These are phyloP conservation scores for Lotmaria passim DNA, from an alignment of 208 protist species.

Conservation along the genomic window DNA sequence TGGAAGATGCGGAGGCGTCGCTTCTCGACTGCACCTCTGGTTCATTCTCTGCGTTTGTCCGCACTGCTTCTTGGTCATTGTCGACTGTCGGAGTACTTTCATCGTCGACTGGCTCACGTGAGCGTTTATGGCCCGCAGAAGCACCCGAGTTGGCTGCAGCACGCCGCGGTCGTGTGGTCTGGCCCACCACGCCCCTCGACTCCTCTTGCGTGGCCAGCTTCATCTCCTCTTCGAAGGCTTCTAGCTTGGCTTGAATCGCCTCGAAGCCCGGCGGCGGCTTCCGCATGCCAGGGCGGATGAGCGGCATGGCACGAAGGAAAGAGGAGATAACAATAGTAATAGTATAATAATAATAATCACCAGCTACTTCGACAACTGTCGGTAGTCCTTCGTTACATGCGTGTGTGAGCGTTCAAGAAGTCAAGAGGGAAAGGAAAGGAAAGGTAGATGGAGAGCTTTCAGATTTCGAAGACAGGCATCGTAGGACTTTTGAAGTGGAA, in stretches of 20 bases:
- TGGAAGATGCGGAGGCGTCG: slow-evolving; percentile 2
- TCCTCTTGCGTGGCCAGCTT: slow-evolving; percentile 68
- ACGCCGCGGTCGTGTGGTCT: slow-evolving; percentile 33
- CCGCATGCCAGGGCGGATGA: slow-evolving; percentile 79
- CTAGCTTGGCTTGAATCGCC: slow-evolving; percentile 56
- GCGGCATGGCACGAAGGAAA: slow-evolving; percentile 71
- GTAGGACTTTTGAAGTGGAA: too few relatives aligned
- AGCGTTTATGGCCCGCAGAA: slow-evolving; percentile 10
- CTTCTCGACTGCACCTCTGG: not conserved
- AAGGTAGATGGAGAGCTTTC: not conserved
- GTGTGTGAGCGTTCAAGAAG: too few relatives aligned
- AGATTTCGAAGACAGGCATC: too few relatives aligned
- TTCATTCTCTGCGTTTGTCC: not conserved
- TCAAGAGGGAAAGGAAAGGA: not conserved
- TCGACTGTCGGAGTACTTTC: not conserved
- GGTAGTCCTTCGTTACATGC: too few relatives aligned
- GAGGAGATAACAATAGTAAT: too few relatives aligned
- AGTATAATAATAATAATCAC: too few relatives aligned
- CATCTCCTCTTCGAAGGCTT: slow-evolving; percentile 79
- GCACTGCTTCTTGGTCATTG: too few relatives aligned
- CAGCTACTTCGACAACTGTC: too few relatives aligned
- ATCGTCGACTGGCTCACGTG: slow-evolving; percentile 15
- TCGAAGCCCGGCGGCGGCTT: slow-evolving; percentile 86
- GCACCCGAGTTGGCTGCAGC: too few relatives aligned
- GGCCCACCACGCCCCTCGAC: slow-evolving; percentile 56